These are phyloP conservation scores for Cornus suecica DNA, from an alignment of 148 eudicot species.

Conservation along the genomic window DNA sequence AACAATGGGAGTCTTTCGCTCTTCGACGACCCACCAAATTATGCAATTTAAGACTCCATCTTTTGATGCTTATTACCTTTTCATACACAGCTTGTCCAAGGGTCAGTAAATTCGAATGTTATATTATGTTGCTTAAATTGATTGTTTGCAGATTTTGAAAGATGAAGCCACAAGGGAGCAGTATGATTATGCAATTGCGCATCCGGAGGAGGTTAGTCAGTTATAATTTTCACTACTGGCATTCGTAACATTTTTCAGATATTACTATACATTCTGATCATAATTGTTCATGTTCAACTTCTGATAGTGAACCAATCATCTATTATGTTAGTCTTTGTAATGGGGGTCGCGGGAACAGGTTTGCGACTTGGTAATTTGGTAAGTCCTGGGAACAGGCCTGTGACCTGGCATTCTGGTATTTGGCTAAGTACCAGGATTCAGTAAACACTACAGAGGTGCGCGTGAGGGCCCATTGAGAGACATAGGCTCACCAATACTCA, in stretches of 20 bases:
- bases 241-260: neutral
- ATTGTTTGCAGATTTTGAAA: constrained; percentile 67
- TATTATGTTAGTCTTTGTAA: no score
- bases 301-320: neutral
- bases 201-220: constrained; percentile 86
- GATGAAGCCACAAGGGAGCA: constrained; percentile 81
- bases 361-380: no score
- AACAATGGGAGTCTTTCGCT: neutral
- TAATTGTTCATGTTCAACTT: constrained; percentile 4
- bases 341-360: no score
- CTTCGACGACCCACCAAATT: neutral
- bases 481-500: no score
- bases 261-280: neutral
- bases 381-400: no score
- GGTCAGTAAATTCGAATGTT: no score
- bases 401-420: no score
- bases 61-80: neutral
- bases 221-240: neutral
- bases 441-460: no score
- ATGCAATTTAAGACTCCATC: neutral
- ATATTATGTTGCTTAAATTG: neutral
- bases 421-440: no score
- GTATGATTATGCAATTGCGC: constrained; percentile 93
- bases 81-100: neutral
- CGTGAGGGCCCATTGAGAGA: no score